Evolutionary conservation across 2,329 filamentous ascomycete genomes (phyloP), one percentile per base, ranked within the genome.

Genomic region (Ustilaginoidea virens): DNA sequence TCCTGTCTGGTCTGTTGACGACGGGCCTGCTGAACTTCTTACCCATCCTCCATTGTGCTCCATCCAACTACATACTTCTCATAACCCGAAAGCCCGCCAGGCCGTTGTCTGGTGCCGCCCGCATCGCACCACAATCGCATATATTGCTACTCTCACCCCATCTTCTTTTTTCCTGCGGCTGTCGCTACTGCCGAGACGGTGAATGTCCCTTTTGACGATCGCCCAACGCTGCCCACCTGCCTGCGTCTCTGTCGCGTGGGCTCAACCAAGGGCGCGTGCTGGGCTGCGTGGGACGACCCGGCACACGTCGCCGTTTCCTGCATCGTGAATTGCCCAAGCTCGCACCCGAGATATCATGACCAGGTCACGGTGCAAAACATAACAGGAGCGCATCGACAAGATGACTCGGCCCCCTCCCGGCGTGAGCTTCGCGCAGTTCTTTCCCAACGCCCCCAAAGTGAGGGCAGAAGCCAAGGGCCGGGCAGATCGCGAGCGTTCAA

Each of bases 401-500:
- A 81, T 80, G 78, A 81, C 81, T 73, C 81, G 80, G 63, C 71
- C 76, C 52, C 66, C 74, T 47, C 65, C 69, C 37, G 63, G 64
- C 55, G 76, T 78, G 62, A 75, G 76, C 60, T 86, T 85, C 66
- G 80, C 78, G 59, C 74, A 85, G 60, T 90, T 83, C 67, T 86
- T 85, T 56, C 80, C 79, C 43, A 73, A 77, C 51, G 80, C 79
- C 48, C 79, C 80, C 42, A 74, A 65, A 52, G 61, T 66, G 60
- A 71, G 58, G 52, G 53, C 54, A 35, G 58, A 57, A 40, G 55
- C 54, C 29, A 52, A 55, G 44, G 45, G 47, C 38, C 52, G 52
- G 39, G 40, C 40, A 37, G 50, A 50, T 29, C 44, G 44, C 35
- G 48, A 52, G 25, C 45, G 39, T 26, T 37, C 41, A 32, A 47